Conservation (phyloP, 2,329 filamentous ascomycete genomes). For the Aspergillus fructus region DNA sequence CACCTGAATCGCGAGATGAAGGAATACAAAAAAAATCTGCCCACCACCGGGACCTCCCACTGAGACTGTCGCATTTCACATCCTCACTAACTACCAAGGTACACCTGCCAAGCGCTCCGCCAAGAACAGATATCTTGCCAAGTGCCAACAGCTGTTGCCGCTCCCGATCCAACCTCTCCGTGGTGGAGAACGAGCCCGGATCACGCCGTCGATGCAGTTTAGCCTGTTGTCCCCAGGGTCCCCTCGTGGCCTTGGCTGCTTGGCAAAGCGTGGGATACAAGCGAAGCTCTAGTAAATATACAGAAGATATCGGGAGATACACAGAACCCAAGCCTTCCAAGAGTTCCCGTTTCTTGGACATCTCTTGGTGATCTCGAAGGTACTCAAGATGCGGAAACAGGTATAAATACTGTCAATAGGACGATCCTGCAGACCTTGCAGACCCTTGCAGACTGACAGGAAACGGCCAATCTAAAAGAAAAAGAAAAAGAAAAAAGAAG, state of each 20-base stretch:
- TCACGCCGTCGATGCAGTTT: neutral
- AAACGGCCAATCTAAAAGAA: neutral
- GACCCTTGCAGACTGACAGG: slow-evolving; percentile 4
- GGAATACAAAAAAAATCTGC: neutral
- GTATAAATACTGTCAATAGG: slow-evolving; percentile 5
- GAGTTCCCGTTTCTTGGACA: neutral
- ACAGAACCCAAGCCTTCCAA: neutral
- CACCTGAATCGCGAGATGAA: neutral
- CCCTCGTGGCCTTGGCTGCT: slow-evolving; percentile 10
- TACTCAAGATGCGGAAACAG: neutral
- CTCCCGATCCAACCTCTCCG: neutral
- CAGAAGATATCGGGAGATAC: neutral
- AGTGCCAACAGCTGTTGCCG: neutral
- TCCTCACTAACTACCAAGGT: slow-evolving; percentile 22
- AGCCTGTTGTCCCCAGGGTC: slow-evolving; percentile 13
- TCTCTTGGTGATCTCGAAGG: slow-evolving; percentile 18
- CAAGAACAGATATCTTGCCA: neutral
- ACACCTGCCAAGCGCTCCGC: slow-evolving; percentile 21
- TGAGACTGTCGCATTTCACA: slow-evolving; percentile 3
- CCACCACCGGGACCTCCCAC: neutral
- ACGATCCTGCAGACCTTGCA: neutral
- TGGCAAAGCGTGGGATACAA: slow-evolving; percentile 5
- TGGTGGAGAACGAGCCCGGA: neutral
- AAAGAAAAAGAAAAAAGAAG: neutral
- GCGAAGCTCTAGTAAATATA: slow-evolving; percentile 1